Percentiles rank a stretch among this genome's conserved stretches.
Evolutionary conservation across 306 rosid species (phyloP).

Genomic region (barrel medic (Medicago truncatula)): MtrunA17r5.0-ANR NC_053042.1:11139001-11139500

Average conservation of each 20-base stretch:
- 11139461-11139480: constrained; percentile 19
- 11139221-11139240: constrained; percentile 11
- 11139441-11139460: constrained; percentile 29
- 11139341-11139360: not conserved
- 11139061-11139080: constrained; percentile 30
- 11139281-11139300: constrained; percentile 9
- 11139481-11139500: not conserved
- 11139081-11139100: constrained; percentile 43
- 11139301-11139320: constrained; percentile 24
- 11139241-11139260: constrained; percentile 48
- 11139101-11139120: not conserved
- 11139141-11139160: too few relatives aligned
- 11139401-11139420: constrained; percentile 18
- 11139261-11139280: constrained; percentile 38
- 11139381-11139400: constrained; percentile 25
- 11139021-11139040: constrained; percentile 45
- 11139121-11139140: too few relatives aligned
- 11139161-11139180: too few relatives aligned
- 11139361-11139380: constrained; percentile 28
- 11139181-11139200: constrained; percentile 46
- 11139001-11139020: not conserved
- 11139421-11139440: constrained; percentile 18
- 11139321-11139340: constrained; percentile 3
- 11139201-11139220: constrained; percentile 46
- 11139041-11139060: constrained; percentile 49